Evolutionary conservation across 345 rosid species (phyloP).

Genomic region (Eucalyptus erythrocorys): DNA sequence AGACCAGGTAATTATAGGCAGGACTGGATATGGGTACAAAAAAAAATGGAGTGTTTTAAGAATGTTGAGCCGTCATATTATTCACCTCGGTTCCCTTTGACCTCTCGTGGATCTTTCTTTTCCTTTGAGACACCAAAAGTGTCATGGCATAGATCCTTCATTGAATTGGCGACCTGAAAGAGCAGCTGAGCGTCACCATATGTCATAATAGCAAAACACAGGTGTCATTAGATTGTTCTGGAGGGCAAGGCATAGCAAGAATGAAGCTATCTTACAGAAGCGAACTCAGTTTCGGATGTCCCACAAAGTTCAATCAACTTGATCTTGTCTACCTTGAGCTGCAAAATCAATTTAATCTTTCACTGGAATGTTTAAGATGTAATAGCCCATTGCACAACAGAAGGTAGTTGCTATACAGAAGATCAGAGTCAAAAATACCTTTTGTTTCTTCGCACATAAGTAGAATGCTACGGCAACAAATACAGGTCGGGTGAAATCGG

Average conservation of each 20-base stretch:
- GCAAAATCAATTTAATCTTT: neutral
- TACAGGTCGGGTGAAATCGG: conserved; percentile 74
- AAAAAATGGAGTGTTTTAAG: neutral
- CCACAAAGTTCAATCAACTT: conserved; percentile 91
- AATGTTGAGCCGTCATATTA: neutral
- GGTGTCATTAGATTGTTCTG: neutral
- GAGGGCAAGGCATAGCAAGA: neutral
- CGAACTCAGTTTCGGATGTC: conserved; percentile 76
- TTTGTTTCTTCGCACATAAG: conserved; percentile 69
- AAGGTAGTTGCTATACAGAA: neutral
- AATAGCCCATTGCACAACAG: neutral
- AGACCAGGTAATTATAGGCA: neutral
- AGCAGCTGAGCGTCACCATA: neutral
- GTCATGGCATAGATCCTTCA: conserved; percentile 64
- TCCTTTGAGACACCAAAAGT: conserved; percentile 31
- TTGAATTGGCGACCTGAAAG: conserved; percentile 40
- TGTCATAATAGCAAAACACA: neutral
- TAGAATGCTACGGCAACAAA: conserved; percentile 89
- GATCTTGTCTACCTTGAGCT: conserved; percentile 81
- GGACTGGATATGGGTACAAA: neutral
- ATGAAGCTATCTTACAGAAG: conserved; percentile 38
- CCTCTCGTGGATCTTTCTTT: conserved; percentile 41
- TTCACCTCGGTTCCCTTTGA: conserved; percentile 44
- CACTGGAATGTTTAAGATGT: neutral
- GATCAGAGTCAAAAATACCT: conserved; percentile 16